A percentile compares a stretch with the other conserved stretches of the same genome.
Evolutionary conservation across 2,329 filamentous ascomycete genomes (phyloP).

Genomic region (Thelonectria discophora): DNA sequence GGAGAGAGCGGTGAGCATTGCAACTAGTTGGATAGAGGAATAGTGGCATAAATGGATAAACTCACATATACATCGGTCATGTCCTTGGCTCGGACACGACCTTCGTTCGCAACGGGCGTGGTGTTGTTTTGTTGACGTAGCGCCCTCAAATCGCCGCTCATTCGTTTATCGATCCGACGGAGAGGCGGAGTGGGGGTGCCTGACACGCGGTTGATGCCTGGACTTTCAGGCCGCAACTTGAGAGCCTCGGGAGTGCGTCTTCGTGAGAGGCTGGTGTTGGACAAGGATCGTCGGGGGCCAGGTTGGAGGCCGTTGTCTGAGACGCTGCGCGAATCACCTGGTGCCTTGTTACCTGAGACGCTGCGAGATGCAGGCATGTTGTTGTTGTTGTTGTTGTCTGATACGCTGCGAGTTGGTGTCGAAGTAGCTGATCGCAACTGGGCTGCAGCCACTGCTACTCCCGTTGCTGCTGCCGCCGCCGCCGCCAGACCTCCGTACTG

Average conservation of each 20-base stretch:
- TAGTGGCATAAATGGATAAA: conserved; percentile 45
- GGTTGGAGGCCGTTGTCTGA: conserved; percentile 51
- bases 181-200: conserved; percentile 71
- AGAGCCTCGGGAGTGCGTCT: conserved; percentile 63
- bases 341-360: conserved; percentile 50
- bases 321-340: conserved; percentile 42
- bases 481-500: conserved; percentile 43
- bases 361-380: conserved; percentile 38
- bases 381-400: conserved; percentile 46
- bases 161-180: conserved; percentile 71
- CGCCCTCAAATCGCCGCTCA: conserved; percentile 76
- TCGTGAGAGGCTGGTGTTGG: conserved; percentile 64
- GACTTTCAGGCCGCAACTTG: conserved; percentile 69
- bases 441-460: conserved; percentile 22
- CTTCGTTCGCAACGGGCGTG: conserved; percentile 81
- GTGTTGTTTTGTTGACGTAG: conserved; percentile 50
- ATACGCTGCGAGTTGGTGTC: conserved; percentile 44
- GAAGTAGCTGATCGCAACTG: conserved; percentile 29
- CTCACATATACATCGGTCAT: conserved; percentile 96
- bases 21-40: not conserved
- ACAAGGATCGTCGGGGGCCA: conserved; percentile 54
- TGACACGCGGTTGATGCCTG: conserved; percentile 55
- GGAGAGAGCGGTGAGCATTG: no score
- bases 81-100: conserved; percentile 82
- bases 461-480: conserved; percentile 25